phyloP scores from a whole-genome alignment of 768 basidiomycete genomes.

The Pleurotus djamor region DNA sequence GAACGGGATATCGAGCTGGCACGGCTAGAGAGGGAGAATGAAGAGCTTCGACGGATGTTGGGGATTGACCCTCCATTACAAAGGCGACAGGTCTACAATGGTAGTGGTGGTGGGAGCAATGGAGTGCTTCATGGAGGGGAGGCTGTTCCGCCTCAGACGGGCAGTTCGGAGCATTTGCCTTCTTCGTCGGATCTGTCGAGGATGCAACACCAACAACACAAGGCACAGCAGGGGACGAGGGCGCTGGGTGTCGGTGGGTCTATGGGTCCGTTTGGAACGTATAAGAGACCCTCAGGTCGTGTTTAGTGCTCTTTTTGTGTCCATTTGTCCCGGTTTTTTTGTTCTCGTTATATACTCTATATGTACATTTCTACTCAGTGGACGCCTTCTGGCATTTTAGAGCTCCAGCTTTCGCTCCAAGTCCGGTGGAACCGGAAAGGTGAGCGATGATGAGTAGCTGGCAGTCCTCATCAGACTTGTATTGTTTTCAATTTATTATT shows the following conservation, averaged over 20 bases:
- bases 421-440: too few relatives aligned
- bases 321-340: too few relatives aligned
- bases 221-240: background rate
- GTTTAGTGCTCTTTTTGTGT: slow-evolving; percentile 4
- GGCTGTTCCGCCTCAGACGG: background rate
- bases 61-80: slow-evolving; percentile 38
- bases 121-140: background rate
- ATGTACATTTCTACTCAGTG: too few relatives aligned
- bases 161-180: background rate
- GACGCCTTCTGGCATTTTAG: too few relatives aligned
- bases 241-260: slow-evolving; percentile 9
- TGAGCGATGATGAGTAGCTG: too few relatives aligned
- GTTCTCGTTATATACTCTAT: too few relatives aligned
- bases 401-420: too few relatives aligned
- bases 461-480: too few relatives aligned
- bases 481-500: too few relatives aligned
- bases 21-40: slow-evolving; percentile 86
- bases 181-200: background rate
- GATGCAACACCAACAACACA: background rate
- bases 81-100: slow-evolving; percentile 8
- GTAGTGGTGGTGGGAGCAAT: background rate
- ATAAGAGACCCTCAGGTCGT: slow-evolving; percentile 28
- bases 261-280: slow-evolving; percentile 42
- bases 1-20: slow-evolving; percentile 91
- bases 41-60: slow-evolving; percentile 71